Percentiles rank a stretch among this genome's conserved stretches.
These are phyloP conservation scores for Coccomyxa sp. DNA, from an alignment of 139 green algal genomes.

Conservation along the genomic window DNA sequence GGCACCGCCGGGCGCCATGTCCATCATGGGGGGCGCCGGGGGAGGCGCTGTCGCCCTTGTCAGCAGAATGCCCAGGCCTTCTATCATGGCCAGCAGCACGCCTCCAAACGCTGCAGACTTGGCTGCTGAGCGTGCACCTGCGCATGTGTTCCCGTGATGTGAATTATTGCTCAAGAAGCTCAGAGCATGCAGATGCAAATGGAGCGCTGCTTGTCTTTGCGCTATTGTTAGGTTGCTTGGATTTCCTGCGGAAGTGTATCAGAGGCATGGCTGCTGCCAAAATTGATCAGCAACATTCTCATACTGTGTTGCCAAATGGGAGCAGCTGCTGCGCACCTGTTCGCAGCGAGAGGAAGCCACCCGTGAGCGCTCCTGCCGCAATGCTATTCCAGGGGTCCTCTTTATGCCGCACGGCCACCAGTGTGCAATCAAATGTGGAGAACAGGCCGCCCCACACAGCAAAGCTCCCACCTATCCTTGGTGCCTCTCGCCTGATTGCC, in stretches of 20 bases:
- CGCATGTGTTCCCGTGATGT: no score
- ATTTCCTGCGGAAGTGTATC: no score
- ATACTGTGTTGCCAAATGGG: no score
- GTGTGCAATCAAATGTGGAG: slow-evolving; percentile 94
- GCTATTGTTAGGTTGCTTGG: no score
- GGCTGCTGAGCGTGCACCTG: slow-evolving; percentile 54
- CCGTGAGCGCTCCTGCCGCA: slow-evolving; percentile 82
- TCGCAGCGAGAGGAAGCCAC: slow-evolving; percentile 90
- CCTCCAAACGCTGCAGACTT: slow-evolving; percentile 89
- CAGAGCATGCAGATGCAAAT: no score
- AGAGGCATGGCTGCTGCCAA: no score
- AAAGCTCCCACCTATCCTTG: slow-evolving; percentile 94
- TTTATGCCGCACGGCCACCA: slow-evolving; percentile 89
- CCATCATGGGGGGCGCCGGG: slow-evolving; percentile 47
- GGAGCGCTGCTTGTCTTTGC: no score
- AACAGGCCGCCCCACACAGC: slow-evolving; percentile 98
- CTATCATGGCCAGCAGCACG: slow-evolving; percentile 93
- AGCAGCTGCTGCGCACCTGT: slow-evolving; percentile 35
- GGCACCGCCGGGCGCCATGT: slow-evolving; percentile 29
- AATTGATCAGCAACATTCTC: no score
- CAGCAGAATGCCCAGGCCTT: slow-evolving; percentile 94
- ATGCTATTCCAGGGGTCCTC: slow-evolving; percentile 99
- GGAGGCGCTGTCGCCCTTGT: slow-evolving; percentile 81
- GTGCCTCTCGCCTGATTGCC: slow-evolving; percentile 82
- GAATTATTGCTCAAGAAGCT: no score